A percentile compares a stretch with the other conserved stretches of the same genome.
These are phyloP conservation scores for Nicotiana attenuata DNA, from an alignment of 257 asterid genomes.

Conservation along the genomic window DNA sequence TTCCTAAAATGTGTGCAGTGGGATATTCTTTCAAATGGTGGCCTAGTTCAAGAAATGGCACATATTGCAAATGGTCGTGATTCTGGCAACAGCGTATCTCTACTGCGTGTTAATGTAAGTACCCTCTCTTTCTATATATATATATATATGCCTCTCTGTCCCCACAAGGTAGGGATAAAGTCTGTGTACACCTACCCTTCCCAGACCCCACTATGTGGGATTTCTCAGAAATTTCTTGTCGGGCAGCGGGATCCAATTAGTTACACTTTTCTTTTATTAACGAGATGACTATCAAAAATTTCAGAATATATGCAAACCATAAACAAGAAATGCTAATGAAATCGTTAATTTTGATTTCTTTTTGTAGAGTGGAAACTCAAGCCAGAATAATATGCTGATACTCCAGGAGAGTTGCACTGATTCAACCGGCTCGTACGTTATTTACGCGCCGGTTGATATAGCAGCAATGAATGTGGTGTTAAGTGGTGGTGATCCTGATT, in stretches of 20 bases:
- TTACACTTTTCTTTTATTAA: too few species aligned
- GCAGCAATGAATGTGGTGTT: conserved; percentile 46
- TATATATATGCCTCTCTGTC: too few species aligned
- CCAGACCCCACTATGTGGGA: too few species aligned
- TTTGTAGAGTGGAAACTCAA: conserved; percentile 43
- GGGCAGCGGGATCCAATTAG: too few species aligned
- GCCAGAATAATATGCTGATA: conserved; percentile 48
- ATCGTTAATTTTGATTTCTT: background rate
- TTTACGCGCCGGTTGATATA: conserved; percentile 44
- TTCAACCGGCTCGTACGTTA: conserved; percentile 41
- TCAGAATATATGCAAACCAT: too few species aligned
- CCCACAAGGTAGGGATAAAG: too few species aligned
- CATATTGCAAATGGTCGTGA: conserved; percentile 55
- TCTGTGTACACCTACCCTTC: too few species aligned
- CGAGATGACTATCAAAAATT: too few species aligned
- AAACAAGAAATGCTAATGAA: too few species aligned
- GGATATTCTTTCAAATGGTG: conserved; percentile 54
- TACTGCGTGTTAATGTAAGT: conserved; percentile 45
- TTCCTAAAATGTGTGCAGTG: conserved; percentile 22
- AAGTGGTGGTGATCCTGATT: conserved; percentile 49
- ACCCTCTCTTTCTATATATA: too few species aligned
- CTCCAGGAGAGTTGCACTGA: conserved; percentile 47
- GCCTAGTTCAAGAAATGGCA: conserved; percentile 52
- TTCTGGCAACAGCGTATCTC: conserved; percentile 43
- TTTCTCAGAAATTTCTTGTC: too few species aligned